phyloP scores from a whole-genome alignment of 1,284 basidiomycete species.

The Termitomyces sp. region DNA sequence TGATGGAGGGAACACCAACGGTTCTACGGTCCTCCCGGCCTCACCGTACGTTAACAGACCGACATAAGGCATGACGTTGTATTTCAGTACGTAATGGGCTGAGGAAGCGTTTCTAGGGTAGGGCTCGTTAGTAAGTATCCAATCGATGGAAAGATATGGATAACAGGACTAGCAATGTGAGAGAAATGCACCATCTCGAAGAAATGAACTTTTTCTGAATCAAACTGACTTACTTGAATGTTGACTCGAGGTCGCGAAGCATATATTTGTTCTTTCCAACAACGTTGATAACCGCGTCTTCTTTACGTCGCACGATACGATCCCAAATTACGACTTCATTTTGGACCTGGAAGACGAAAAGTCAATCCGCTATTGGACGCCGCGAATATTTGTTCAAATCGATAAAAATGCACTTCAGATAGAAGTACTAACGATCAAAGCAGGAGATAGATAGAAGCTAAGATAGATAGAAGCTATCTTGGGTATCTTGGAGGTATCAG shows the following conservation, averaged over 20 bases:
- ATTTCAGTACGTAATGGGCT: conserved; percentile 74
- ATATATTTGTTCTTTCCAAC: conserved; percentile 78
- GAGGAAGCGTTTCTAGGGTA: conserved; percentile 52
- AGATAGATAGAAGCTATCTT: neutral
- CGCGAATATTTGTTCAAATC: neutral
- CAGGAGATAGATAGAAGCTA: neutral
- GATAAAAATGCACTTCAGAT: neutral
- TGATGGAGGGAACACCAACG: conserved; percentile 43
- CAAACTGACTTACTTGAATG: conserved; percentile 65
- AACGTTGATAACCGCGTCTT: conserved; percentile 68
- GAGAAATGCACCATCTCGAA: neutral
- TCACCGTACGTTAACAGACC: conserved; percentile 76
- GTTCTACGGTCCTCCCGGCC: conserved; percentile 54
- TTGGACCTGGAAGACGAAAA: conserved; percentile 43
- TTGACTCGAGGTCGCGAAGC: conserved; percentile 70
- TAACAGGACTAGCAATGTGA: too few species aligned
- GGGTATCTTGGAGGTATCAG: too few species aligned
- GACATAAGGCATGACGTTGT: conserved; percentile 89
- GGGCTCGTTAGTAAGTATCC: conserved; percentile 4
- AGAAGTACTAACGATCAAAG: neutral
- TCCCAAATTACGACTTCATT: conserved; percentile 92
- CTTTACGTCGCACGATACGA: conserved; percentile 74
- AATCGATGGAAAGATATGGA: neutral
- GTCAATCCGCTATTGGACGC: conserved; percentile 1
- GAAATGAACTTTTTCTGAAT: neutral